Base-by-base conservation (phyloP, 1,284 basidiomycete genomes). In the Cystobasidium sp. region DNA sequence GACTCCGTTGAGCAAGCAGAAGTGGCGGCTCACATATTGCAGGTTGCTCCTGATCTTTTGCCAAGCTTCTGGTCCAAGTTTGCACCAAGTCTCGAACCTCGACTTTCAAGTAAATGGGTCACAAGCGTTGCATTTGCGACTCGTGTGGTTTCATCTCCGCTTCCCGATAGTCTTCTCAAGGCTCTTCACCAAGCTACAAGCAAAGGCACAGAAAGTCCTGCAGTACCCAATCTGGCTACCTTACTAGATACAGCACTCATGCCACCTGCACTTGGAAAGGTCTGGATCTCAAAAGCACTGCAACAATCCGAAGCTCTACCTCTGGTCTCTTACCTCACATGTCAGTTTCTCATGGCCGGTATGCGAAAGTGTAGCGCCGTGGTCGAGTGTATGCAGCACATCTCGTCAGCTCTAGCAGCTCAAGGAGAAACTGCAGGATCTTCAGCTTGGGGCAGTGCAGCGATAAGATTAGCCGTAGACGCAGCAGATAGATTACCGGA, bases 51-150 rank as follows among this genome's bases (percentile, higher is more conserved):
- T 31, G 62, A 73, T 14, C 44, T 73, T 9, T 37, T 63, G 64
- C 20, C 75, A 53, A 92, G 91, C 10, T 94, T 91, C 81, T 93
- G 93, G 91, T 82, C 88, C 18, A 86, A 86, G 44, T 89, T 88
- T 3, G 87, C 88, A 0, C 84, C 94, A 24, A 90, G 90, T 0
- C 85, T 97, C 7, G 94, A 97, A 77, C 93, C 94, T 0, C 88
- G 92, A 0, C 86, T 94, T 0, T 91, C 91, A 6, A 91, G 92
- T 0, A 89, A 90, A 79, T 97, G 94, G 94, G 88, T 97, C 43
- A 88, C 90, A 1, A 94, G 93, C 68, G 88, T 95, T 75, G 86
- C 92, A 2, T 91, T 94, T 80, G 86, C 93, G 52, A 91, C 90
- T 0, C 85, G 87, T 2, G 86, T 94, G 44, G 86, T 96, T 59